Percentiles rank a stretch among this genome's conserved stretches.
Evolutionary conservation across 805 yeast species (phyloP).

Genomic region (Ogataea wickerhamii): DNA sequence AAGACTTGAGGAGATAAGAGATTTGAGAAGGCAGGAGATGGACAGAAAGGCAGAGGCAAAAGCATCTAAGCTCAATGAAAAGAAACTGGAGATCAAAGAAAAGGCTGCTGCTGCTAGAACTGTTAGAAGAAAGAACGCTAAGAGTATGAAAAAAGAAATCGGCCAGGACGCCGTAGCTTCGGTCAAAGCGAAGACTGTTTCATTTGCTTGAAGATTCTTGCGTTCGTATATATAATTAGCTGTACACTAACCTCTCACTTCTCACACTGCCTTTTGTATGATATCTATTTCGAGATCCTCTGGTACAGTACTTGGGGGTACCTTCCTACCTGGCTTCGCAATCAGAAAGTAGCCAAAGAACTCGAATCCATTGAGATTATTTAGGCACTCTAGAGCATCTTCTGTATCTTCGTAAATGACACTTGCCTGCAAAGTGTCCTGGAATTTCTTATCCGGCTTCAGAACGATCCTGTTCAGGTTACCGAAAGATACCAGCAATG

Average conservation of each 20-base stretch:
- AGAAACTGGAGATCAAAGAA: constrained; percentile 70
- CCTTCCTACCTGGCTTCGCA: constrained; percentile 3
- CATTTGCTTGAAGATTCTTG: constrained; percentile 39
- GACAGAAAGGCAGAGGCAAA: constrained; percentile 78
- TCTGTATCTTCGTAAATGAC: constrained; percentile 13
- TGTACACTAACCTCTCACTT: too few relatives aligned
- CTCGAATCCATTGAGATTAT: constrained; percentile 23
- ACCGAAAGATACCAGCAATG: constrained; percentile 21
- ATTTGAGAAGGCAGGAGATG: constrained; percentile 78
- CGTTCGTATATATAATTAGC: too few relatives aligned
- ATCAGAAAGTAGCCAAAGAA: constrained; percentile 13
- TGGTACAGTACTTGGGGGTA: too few relatives aligned
- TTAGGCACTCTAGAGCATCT: constrained; percentile 20
- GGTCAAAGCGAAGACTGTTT: constrained; percentile 40
- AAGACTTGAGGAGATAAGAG: constrained; percentile 86
- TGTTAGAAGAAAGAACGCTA: constrained; percentile 57
- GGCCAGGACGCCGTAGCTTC: constrained; percentile 21
- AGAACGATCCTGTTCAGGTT: constrained; percentile 5
- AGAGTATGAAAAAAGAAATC: constrained; percentile 27
- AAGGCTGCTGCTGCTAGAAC: constrained; percentile 70
- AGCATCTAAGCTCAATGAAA: constrained; percentile 63
- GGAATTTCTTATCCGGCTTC: constrained; percentile 6
- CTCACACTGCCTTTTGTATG: too few relatives aligned
- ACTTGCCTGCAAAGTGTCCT: constrained; percentile 7
- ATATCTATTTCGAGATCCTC: too few relatives aligned